These are phyloP conservation scores for Termitomyces bulborhizus DNA, from an alignment of 768 basidiomycete species.

Conservation along the genomic window DNA sequence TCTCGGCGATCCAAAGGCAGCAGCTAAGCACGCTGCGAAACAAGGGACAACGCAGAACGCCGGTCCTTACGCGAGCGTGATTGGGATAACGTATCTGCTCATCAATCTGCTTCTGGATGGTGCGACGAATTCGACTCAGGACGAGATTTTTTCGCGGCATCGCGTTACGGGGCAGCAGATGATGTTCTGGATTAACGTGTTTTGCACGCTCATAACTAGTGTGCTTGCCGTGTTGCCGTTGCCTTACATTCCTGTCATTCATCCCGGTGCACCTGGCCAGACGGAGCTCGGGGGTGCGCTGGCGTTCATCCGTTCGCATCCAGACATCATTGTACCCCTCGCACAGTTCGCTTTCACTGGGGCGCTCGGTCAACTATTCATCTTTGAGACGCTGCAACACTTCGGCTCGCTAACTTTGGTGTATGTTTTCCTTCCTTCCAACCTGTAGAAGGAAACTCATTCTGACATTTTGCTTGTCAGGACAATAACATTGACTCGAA, in stretches of 20 bases:
- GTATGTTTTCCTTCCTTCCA: slow-evolving; percentile 29
- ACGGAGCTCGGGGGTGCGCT: slow-evolving; percentile 67
- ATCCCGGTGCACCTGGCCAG: slow-evolving; percentile 53
- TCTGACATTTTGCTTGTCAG: slow-evolving; percentile 28
- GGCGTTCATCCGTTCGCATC: slow-evolving; percentile 72
- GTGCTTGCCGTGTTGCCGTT: slow-evolving; percentile 69
- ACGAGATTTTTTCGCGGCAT: slow-evolving; percentile 85
- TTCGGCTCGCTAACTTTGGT: slow-evolving; percentile 88
- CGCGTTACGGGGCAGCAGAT: slow-evolving; percentile 86
- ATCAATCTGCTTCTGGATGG: slow-evolving; percentile 92
- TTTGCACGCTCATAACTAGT: slow-evolving; percentile 70
- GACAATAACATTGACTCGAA: slow-evolving; percentile 93
- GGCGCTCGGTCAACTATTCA: slow-evolving; percentile 93
- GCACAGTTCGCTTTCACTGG: slow-evolving; percentile 85
- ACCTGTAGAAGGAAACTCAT: background rate
- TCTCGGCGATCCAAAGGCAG: slow-evolving; percentile 56
- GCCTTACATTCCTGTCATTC: slow-evolving; percentile 77
- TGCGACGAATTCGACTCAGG: slow-evolving; percentile 92
- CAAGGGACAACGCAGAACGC: slow-evolving; percentile 23
- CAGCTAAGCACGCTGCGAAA: slow-evolving; percentile 30
- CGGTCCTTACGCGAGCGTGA: slow-evolving; percentile 50
- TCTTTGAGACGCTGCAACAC: slow-evolving; percentile 91
- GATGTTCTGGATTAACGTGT: slow-evolving; percentile 97
- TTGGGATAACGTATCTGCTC: slow-evolving; percentile 71
- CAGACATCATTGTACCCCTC: slow-evolving; percentile 65